phyloP scores from a whole-genome alignment of 2,329 filamentous ascomycete genomes.

The Cytospora piceae region DNA sequence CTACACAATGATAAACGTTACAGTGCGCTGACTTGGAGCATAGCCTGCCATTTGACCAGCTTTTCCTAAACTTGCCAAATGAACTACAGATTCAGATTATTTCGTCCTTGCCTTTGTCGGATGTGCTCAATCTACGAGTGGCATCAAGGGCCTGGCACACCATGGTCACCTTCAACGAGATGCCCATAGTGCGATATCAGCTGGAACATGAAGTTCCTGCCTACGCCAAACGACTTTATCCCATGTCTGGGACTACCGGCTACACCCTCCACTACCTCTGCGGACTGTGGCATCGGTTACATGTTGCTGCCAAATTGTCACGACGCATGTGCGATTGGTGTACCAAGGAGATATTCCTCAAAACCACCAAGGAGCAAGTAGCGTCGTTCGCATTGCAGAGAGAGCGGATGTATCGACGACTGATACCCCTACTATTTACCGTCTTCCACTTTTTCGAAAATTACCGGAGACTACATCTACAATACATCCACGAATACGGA shows the following conservation, averaged over 20 bases:
- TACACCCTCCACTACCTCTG: slow-evolving; percentile 65
- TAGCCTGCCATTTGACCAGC: slow-evolving; percentile 55
- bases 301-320: slow-evolving; percentile 66
- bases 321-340: slow-evolving; percentile 67
- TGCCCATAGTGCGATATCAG: slow-evolving; percentile 64
- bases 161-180: slow-evolving; percentile 63
- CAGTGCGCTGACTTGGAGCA: slow-evolving; percentile 16
- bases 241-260: slow-evolving; percentile 49
- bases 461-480: slow-evolving; percentile 61
- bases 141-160: slow-evolving; percentile 63
- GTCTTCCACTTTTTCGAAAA: slow-evolving; percentile 71
- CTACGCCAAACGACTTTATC: slow-evolving; percentile 64
- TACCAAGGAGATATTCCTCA: slow-evolving; percentile 66
- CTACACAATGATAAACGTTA: not conserved
- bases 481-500: slow-evolving; percentile 58
- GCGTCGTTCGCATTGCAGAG: slow-evolving; percentile 63
- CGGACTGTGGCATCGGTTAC: slow-evolving; percentile 67
- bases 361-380: slow-evolving; percentile 58
- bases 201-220: slow-evolving; percentile 62
- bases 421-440: slow-evolving; percentile 67
- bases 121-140: slow-evolving; percentile 61
- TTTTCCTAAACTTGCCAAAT: slow-evolving; percentile 62
- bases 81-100: slow-evolving; percentile 68
- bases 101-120: slow-evolving; percentile 61
- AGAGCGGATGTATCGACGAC: slow-evolving; percentile 65